Percentiles rank a stretch among this genome's conserved stretches.
Evolutionary conservation across 495 filamentous ascomycete species (phyloP).

Genomic region (Penicillium goetzii): DNA sequence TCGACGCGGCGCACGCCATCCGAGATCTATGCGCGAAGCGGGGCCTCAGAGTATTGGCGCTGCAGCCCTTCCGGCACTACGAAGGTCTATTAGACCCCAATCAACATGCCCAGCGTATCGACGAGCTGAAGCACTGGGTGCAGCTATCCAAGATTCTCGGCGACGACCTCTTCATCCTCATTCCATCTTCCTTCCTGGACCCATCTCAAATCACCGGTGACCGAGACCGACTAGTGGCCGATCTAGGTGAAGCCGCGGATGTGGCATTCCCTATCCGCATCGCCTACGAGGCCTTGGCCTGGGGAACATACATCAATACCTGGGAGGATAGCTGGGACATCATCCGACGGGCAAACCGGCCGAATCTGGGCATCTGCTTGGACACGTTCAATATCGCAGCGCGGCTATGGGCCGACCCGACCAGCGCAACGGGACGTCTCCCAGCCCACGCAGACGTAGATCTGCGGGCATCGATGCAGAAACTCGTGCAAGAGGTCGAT

Average conservation of each 20-base stretch:
- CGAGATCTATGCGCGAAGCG: slow-evolving; percentile 56
- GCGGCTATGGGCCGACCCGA: slow-evolving; percentile 67
- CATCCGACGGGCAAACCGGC: slow-evolving; percentile 60
- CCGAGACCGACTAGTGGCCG: slow-evolving; percentile 56
- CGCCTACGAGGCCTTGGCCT: slow-evolving; percentile 72
- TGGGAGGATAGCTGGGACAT: slow-evolving; percentile 74
- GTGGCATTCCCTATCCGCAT: slow-evolving; percentile 60
- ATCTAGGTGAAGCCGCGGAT: slow-evolving; percentile 65
- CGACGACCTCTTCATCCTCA: slow-evolving; percentile 63
- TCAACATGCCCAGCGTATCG: slow-evolving; percentile 55
- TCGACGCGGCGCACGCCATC: slow-evolving; percentile 60
- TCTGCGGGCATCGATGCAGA: slow-evolving; percentile 55
- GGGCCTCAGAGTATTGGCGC: slow-evolving; percentile 58
- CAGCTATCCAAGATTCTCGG: slow-evolving; percentile 58
- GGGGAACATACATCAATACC: slow-evolving; percentile 69
- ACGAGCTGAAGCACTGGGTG: slow-evolving; percentile 67
- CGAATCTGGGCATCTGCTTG: slow-evolving; percentile 73
- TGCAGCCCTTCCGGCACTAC: slow-evolving; percentile 77
- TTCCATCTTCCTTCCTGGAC: slow-evolving; percentile 69
- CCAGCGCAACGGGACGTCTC: slow-evolving; percentile 49
- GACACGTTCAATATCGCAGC: slow-evolving; percentile 80
- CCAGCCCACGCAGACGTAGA: slow-evolving; percentile 54
- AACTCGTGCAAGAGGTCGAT: slow-evolving; percentile 58
- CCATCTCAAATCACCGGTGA: slow-evolving; percentile 55
- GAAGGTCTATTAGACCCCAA: slow-evolving; percentile 65